Evolutionary conservation across 2,329 filamentous ascomycete species (phyloP), one percentile per base, ranked within the genome.

Genomic region (Aspergillus brunneoviolaceus): DNA sequence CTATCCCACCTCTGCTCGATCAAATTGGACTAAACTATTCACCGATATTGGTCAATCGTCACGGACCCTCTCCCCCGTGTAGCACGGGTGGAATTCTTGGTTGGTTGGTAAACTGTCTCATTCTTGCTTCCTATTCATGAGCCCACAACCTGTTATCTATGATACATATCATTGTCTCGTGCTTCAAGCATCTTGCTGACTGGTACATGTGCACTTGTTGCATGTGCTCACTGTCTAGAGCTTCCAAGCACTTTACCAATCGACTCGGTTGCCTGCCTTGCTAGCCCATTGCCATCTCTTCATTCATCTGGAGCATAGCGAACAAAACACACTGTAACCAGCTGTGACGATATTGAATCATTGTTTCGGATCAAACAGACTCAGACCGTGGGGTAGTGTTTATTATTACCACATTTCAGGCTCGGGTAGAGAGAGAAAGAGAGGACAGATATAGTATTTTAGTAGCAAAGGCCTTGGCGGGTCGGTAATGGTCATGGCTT

Each of bases 401-500:
- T 3, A n/a, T 45, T 16, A 45, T 19, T 45, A n/a, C 16, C 39
- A 45, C 39, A 45, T 45, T 19, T 16, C 14, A 45, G 14, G 16
- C 23, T 19, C 29, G n/a, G 45, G 39, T 52, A 49, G 42, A 29
- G 7, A 35, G 42, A 31, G 53, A 21, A 35, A 49, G 42, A 29
- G 27, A 35, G 42, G 45, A 57, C 29, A 35, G 50, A 57, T 48
- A 49, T 50, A 53, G 50, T 49, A 45, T 45, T 45, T 45, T 45
- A 59, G 57, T 48, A 27, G 27, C 50, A 63, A 33, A 53, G 42
- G 35, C 19, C 25, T 31, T 31, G 54, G 51, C 42, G 49, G 51
- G 39, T 45, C 33, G 29, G 14, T 33, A 55, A 29, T 57, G 59
- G 65, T 50, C 61, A 79, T 78, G 76, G 75, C 79, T 51, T 92